A percentile compares a stretch with the other conserved stretches of the same genome.
Evolutionary conservation across 73 alveolate genomes (phyloP).

Genomic region (Durusdinium trenchii): DNA sequence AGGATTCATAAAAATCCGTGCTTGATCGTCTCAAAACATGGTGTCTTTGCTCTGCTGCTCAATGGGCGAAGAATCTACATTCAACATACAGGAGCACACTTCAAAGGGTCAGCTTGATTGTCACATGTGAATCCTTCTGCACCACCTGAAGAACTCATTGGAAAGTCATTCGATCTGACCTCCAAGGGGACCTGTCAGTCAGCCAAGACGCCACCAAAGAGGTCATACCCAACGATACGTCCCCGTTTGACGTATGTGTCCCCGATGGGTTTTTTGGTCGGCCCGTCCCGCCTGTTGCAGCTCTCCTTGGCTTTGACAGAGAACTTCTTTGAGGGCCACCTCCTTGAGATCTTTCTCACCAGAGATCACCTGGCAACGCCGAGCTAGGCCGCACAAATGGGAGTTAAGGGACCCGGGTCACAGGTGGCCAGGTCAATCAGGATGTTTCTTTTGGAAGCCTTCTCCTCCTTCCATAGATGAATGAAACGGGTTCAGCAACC

Average conservation of each 20-base stretch:
- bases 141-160: not conserved
- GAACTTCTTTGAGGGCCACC: slow-evolving; percentile 89
- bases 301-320: slow-evolving; percentile 77
- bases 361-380: slow-evolving; percentile 52
- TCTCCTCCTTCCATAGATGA: too few species aligned
- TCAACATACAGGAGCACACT: too few species aligned
- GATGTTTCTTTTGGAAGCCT: too few species aligned
- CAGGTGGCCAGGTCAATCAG: too few species aligned
- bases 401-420: too few species aligned
- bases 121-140: not conserved
- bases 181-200: not conserved
- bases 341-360: slow-evolving; percentile 39
- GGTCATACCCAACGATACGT: not conserved
- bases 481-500: too few species aligned
- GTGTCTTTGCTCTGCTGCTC: too few species aligned
- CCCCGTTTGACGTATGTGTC: not conserved
- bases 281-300: slow-evolving; percentile 54
- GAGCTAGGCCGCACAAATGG: too few species aligned
- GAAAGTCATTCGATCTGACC: too few species aligned
- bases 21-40: too few species aligned
- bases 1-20: too few species aligned
- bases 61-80: too few species aligned
- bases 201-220: not conserved
- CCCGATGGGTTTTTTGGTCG: not conserved
- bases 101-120: not conserved